Conservation (phyloP, 345 rosid species). For the Pelargonium nanum region DNA sequence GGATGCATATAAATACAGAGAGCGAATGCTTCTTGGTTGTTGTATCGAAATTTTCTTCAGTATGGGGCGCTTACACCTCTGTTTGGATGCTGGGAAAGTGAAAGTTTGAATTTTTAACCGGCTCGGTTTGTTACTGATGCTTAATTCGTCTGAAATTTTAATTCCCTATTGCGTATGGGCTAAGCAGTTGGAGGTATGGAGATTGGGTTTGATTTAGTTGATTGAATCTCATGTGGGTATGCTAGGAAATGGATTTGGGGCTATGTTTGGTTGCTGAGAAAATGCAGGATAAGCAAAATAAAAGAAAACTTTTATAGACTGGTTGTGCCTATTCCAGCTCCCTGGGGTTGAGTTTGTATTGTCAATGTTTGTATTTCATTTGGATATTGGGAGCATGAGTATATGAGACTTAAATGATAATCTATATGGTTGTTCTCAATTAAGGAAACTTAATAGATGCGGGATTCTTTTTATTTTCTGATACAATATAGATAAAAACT, state of each 20-base stretch:
- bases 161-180: too few species aligned
- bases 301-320: not conserved
- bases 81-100: not conserved
- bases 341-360: too few species aligned
- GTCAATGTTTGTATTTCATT: too few species aligned
- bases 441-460: not conserved
- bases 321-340: too few species aligned
- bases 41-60: not conserved
- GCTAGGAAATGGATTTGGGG: not conserved
- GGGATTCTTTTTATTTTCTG: too few species aligned
- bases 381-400: too few species aligned
- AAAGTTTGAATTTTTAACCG: not conserved
- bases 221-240: not conserved
- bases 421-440: too few species aligned
- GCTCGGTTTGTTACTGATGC: too few species aligned
- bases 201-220: not conserved
- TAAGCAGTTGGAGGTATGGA: too few species aligned
- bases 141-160: not conserved
- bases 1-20: not conserved
- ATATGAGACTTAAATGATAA: too few species aligned
- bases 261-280: not conserved
- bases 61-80: not conserved
- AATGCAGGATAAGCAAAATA: not conserved
- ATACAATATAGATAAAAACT: too few species aligned
- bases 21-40: not conserved